Conservation (phyloP, 129 eudicot species). For the Chrysanthemum makinoi region DNA sequence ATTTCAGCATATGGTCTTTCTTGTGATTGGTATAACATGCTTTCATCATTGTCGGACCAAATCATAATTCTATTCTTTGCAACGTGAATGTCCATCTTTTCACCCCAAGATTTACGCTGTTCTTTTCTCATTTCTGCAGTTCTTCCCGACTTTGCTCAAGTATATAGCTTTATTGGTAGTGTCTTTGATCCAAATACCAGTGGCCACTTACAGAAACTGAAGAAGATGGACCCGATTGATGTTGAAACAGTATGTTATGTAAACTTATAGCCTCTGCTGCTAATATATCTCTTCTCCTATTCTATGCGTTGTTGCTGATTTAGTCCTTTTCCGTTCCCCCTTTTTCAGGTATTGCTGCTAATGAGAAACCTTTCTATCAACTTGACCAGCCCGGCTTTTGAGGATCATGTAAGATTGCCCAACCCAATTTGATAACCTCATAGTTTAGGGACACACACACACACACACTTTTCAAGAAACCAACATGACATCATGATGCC, state of each 20-base stretch:
- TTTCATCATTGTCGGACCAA: not conserved
- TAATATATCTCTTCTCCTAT: not conserved
- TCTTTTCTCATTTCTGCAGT: slow-evolving; percentile 41
- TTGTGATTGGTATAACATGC: not conserved
- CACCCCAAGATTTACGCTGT: too few relatives aligned
- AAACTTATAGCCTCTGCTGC: not conserved
- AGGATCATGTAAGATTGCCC: slow-evolving; percentile 68
- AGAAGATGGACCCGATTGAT: slow-evolving; percentile 88
- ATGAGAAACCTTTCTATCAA: slow-evolving; percentile 88
- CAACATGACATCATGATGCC: not conserved
- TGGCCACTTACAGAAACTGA: slow-evolving; percentile 64
- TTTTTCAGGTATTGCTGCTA: slow-evolving; percentile 64
- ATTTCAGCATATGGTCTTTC: slow-evolving; percentile 4
- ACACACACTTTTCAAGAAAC: not conserved
- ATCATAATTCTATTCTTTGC: too few relatives aligned
- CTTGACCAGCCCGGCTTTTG: slow-evolving; percentile 78
- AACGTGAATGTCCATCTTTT: too few relatives aligned
- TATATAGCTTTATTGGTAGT: slow-evolving; percentile 72
- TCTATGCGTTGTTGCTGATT: not conserved
- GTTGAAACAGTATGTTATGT: slow-evolving; percentile 64
- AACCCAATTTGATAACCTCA: not conserved
- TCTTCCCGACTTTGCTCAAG: slow-evolving; percentile 86
- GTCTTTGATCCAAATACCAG: slow-evolving; percentile 66
- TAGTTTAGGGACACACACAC: not conserved
- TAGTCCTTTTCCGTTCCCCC: slow-evolving; percentile 10